Percentiles rank a stretch among this genome's conserved stretches.
Evolutionary conservation across 345 rosid species (phyloP).

Genomic region (Salix viminalis): DNA sequence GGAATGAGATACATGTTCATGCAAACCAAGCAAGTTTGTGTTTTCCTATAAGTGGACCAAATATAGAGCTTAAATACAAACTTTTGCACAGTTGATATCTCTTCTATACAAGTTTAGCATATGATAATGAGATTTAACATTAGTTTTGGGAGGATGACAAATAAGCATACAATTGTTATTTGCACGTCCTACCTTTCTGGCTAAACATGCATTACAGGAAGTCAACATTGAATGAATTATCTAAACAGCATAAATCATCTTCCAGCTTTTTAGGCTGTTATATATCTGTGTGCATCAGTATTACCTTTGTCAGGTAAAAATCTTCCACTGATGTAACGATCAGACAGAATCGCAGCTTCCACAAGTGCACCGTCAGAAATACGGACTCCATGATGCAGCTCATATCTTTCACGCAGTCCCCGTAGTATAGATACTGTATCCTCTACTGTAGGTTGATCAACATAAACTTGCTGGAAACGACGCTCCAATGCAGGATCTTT

Average conservation of each 20-base stretch:
- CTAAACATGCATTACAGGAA: neutral
- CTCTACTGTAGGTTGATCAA: slow-evolving; percentile 92
- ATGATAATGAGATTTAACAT: neutral
- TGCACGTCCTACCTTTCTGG: neutral
- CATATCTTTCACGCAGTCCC: slow-evolving; percentile 96
- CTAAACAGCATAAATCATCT: neutral
- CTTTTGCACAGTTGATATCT: neutral
- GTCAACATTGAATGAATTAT: neutral
- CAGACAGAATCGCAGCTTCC: slow-evolving; percentile 94
- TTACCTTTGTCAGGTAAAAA: slow-evolving; percentile 98
- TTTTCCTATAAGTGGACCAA: neutral
- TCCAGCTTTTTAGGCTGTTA: neutral
- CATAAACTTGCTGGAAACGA: slow-evolving; percentile 97
- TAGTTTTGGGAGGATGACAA: neutral
- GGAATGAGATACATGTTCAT: neutral
- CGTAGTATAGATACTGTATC: slow-evolving; percentile 89
- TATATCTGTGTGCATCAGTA: neutral
- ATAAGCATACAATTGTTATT: neutral
- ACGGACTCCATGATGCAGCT: slow-evolving; percentile 97
- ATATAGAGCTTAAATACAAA: neutral
- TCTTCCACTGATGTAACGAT: slow-evolving; percentile 95
- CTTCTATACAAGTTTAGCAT: neutral
- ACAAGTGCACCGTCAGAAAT: slow-evolving; percentile 97
- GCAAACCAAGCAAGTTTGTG: neutral
- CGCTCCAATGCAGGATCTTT: slow-evolving; percentile 99